Percentiles rank a stretch among this genome's conserved stretches.
Conservation (phyloP, 2,329 filamentous ascomycete species). For the Epichloe glyceriae region DNA sequence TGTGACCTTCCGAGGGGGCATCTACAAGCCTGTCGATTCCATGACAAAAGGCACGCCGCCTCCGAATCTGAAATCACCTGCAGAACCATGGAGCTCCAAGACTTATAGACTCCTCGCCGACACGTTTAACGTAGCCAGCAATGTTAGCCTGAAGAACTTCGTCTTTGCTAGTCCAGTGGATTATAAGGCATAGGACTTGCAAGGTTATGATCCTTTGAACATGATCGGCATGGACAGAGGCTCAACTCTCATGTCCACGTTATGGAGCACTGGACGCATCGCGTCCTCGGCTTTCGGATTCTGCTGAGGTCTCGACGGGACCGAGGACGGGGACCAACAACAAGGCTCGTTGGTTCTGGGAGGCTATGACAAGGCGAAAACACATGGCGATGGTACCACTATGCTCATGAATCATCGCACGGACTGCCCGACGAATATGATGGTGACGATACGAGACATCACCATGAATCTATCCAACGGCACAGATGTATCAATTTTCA, state of each 20-base stretch:
- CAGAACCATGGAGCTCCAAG: slow-evolving; percentile 1
- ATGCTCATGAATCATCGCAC: too few species aligned
- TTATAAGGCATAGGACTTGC: not conserved
- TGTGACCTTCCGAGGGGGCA: too few species aligned
- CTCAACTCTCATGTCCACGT: slow-evolving; percentile 4
- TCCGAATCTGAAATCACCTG: not conserved
- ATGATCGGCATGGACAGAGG: slow-evolving; percentile 8
- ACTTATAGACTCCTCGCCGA: slow-evolving; percentile 9
- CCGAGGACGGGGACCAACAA: slow-evolving; percentile 1
- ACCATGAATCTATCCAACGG: too few species aligned
- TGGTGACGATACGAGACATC: too few species aligned
- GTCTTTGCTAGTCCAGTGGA: slow-evolving; percentile 4
- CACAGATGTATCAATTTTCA: too few species aligned
- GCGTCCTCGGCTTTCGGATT: slow-evolving; percentile 5
- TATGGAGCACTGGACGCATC: not conserved
- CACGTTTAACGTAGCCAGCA: not conserved
- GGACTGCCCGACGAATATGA: too few species aligned
- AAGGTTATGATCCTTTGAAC: slow-evolving; percentile 5
- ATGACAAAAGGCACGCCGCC: not conserved
- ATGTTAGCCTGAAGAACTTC: slow-evolving; percentile 1
- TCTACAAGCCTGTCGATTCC: not conserved
- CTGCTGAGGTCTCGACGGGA: slow-evolving; percentile 8
- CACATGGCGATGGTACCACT: too few species aligned
- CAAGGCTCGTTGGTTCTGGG: slow-evolving; percentile 7
- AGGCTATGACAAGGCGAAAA: not conserved